Evolutionary conservation across 352 stramenopile species (phyloP).

Genomic region (Phytophthora niederhauseri): DNA sequence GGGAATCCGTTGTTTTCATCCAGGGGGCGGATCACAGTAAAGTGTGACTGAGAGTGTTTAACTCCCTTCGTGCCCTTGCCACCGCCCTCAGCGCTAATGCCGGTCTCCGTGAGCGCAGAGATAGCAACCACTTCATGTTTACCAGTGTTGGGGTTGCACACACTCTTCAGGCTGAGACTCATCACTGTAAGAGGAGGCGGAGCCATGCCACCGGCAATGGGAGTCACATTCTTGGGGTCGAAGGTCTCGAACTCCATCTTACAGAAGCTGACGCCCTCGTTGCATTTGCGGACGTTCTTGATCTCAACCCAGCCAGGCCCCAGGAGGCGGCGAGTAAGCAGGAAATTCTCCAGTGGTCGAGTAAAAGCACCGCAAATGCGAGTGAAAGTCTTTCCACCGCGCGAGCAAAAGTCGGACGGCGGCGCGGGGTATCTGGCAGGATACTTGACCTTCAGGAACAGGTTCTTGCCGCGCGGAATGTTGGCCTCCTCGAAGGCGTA

Average conservation of each 20-base stretch:
- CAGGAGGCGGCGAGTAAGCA: constrained; percentile 97
- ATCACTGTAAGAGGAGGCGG: constrained; percentile 95
- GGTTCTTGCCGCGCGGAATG: constrained; percentile 94
- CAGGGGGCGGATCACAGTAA: constrained; percentile 81
- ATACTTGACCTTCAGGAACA: constrained; percentile 99
- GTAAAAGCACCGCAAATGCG: constrained; percentile 96
- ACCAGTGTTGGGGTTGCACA: constrained; percentile 96
- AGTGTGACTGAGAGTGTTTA: constrained; percentile 65
- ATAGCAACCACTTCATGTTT: constrained; percentile 96
- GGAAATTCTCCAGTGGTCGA: constrained; percentile 96
- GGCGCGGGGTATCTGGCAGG: constrained; percentile 92
- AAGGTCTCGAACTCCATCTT: constrained; percentile 94
- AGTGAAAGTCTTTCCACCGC: constrained; percentile 92
- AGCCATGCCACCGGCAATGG: constrained; percentile 73
- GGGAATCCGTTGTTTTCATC: constrained; percentile 72
- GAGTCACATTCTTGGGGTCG: constrained; percentile 91
- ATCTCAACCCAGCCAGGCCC: constrained; percentile 98
- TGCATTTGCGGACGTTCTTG: constrained; percentile 79
- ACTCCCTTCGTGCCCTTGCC: constrained; percentile 43
- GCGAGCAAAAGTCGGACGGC: constrained; percentile 77
- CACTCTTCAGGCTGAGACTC: constrained; percentile 97
- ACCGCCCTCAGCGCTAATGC: constrained; percentile 70
- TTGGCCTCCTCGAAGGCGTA: constrained; percentile 98
- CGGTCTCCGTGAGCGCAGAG: constrained; percentile 78
- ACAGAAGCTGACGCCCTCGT: constrained; percentile 90